A percentile compares a stretch with the other conserved stretches of the same genome.
Evolutionary conservation across 352 stramenopile species (phyloP).

Genomic region (Phytopythium kandeliae): DNA sequence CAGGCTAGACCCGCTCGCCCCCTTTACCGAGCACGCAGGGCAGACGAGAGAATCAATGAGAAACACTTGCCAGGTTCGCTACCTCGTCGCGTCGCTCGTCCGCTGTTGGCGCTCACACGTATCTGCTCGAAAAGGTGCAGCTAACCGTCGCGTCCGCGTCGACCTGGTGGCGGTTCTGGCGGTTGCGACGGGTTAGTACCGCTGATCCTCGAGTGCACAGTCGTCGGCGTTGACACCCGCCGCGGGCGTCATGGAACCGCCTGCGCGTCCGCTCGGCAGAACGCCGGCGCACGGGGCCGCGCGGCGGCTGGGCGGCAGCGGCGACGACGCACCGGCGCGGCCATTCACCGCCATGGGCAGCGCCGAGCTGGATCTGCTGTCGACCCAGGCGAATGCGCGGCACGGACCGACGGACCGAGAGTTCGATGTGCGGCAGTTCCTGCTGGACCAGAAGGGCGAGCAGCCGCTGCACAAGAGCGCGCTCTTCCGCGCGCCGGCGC

Average conservation of each 20-base stretch:
- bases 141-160: not conserved
- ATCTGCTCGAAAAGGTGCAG: not conserved
- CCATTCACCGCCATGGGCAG: slow-evolving; percentile 35
- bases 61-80: slow-evolving; percentile 1
- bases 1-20: not conserved
- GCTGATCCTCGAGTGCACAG: too few species aligned
- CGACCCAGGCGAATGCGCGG: slow-evolving; percentile 7
- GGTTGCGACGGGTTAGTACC: too few species aligned
- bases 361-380: slow-evolving; percentile 8
- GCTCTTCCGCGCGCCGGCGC: slow-evolving; percentile 45
- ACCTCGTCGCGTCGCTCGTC: not conserved
- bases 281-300: not conserved
- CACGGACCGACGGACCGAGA: slow-evolving; percentile 12
- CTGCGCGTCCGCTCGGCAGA: not conserved
- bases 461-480: slow-evolving; percentile 51
- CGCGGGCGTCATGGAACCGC: not conserved
- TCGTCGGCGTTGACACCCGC: too few species aligned
- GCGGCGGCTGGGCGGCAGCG: not conserved
- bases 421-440: slow-evolving; percentile 62
- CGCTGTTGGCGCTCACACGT: not conserved
- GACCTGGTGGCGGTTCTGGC: too few species aligned
- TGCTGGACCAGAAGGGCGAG: slow-evolving; percentile 50
- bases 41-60: slow-evolving; percentile 1
- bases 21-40: slow-evolving; percentile 1
- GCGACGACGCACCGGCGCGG: slow-evolving; percentile 8